Evolutionary conservation across 2,329 filamentous ascomycete species (phyloP).

Genomic region (Neospermospora avenae): DNA sequence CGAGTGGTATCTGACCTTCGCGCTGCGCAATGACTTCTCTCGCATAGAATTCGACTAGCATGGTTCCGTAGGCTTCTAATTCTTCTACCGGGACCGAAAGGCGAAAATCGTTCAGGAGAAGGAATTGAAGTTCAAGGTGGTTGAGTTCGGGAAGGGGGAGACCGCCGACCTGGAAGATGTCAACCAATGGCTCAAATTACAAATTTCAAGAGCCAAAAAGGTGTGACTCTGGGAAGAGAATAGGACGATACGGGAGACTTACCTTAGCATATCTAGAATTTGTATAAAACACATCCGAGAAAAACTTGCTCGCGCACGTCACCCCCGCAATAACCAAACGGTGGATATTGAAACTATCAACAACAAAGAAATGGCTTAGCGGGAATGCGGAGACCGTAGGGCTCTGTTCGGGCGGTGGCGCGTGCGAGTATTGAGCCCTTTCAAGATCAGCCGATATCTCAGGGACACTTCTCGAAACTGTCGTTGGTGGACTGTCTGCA

Average conservation of each 20-base stretch:
- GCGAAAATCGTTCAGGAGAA: slow-evolving; percentile 93
- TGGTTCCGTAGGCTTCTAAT: slow-evolving; percentile 93
- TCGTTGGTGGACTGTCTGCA: slow-evolving; percentile 27
- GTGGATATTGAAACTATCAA: slow-evolving; percentile 99
- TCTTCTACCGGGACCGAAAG: slow-evolving; percentile 92
- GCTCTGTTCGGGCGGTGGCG: slow-evolving; percentile 25
- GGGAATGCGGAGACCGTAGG: slow-evolving; percentile 22
- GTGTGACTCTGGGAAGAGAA: background rate
- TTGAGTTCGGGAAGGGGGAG: slow-evolving; percentile 90
- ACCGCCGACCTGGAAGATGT: slow-evolving; percentile 72
- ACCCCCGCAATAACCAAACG: slow-evolving; percentile 94
- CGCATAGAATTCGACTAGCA: slow-evolving; percentile 97
- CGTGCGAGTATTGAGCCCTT: slow-evolving; percentile 29
- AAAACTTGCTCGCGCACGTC: slow-evolving; percentile 98
- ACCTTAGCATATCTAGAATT: slow-evolving; percentile 99
- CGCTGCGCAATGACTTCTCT: slow-evolving; percentile 74
- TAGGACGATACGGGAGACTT: slow-evolving; percentile 29
- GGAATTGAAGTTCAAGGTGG: slow-evolving; percentile 92
- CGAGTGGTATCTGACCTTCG: slow-evolving; percentile 22
- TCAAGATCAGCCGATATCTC: slow-evolving; percentile 29
- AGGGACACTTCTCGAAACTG: slow-evolving; percentile 29
- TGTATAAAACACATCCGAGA: slow-evolving; percentile 97
- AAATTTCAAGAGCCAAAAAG: background rate
- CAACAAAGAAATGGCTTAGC: slow-evolving; percentile 77
- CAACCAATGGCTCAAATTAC: background rate